These are phyloP conservation scores for Kuraishia capsulata DNA, from an alignment of 805 yeast genomes.

Conservation along the genomic window DNA sequence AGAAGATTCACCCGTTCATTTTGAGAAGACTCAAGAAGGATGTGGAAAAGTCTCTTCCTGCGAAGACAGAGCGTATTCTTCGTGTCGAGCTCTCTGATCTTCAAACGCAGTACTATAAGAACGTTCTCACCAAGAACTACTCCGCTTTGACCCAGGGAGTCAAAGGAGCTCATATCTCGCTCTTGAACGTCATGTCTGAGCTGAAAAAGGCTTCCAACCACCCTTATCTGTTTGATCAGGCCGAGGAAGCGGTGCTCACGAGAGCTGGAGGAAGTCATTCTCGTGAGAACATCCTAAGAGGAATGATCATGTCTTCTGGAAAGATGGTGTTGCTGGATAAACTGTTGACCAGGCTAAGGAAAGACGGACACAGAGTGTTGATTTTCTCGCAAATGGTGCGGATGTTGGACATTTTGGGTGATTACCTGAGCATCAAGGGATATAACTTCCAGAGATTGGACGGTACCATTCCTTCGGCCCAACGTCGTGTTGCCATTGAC, in stretches of 20 bases:
- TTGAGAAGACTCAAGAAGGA: slow-evolving; percentile 91
- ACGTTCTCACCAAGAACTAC: slow-evolving; percentile 87
- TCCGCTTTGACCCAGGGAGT: slow-evolving; percentile 83
- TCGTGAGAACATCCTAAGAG: slow-evolving; percentile 77
- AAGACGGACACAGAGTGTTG: slow-evolving; percentile 93
- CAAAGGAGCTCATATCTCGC: slow-evolving; percentile 71
- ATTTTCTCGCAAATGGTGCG: slow-evolving; percentile 97
- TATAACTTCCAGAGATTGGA: slow-evolving; percentile 86
- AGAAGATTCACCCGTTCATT: slow-evolving; percentile 82
- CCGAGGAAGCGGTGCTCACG: slow-evolving; percentile 72
- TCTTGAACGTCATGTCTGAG: slow-evolving; percentile 90
- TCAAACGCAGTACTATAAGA: slow-evolving; percentile 92
- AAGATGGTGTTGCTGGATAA: slow-evolving; percentile 96
- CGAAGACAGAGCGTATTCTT: slow-evolving; percentile 89
- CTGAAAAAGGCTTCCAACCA: slow-evolving; percentile 95
- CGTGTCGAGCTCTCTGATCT: slow-evolving; percentile 92
- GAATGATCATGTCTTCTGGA: slow-evolving; percentile 95
- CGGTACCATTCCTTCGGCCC: slow-evolving; percentile 93
- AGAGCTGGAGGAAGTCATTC: slow-evolving; percentile 51
- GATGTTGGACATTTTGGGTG: slow-evolving; percentile 91
- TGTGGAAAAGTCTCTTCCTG: slow-evolving; percentile 93
- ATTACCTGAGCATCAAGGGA: slow-evolving; percentile 82
- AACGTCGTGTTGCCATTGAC: slow-evolving; percentile 89
- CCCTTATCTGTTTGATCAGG: slow-evolving; percentile 90
- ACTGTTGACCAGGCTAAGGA: slow-evolving; percentile 68